Evolutionary conservation across 352 stramenopile genomes (phyloP), one percentile per base, ranked within the genome.

Genomic region (Phytopythium boreale): DNA sequence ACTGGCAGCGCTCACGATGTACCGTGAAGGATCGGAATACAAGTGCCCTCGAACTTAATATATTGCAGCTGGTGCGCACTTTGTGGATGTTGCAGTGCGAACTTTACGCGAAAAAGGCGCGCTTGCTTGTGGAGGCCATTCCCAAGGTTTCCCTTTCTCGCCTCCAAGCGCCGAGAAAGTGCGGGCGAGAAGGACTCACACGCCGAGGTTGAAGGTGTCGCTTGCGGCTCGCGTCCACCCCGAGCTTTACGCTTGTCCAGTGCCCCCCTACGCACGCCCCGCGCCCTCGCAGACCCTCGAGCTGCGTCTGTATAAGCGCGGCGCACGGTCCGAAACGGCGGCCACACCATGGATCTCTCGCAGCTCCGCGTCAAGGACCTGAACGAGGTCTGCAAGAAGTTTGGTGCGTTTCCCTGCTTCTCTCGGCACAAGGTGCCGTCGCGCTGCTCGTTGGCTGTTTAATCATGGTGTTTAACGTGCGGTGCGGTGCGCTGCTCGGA

Each of bases 341-440:
- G 39, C 14, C 14, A 31, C 52, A 31, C 52, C 37, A 92, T 93
- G 79, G 82, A 93, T 76, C 75, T 92, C 57, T 72, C 79, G 57
- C 76, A 61, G 59, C 66, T 93, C 31, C 84, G 84, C 52, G 77
- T 93, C 26, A 93, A 92, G 60, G 84, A 93, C n/a, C 81, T 93
- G n/a, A 72, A 74, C 10, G 82, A 92, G 50, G 87, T 93, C 60
- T 93, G 84, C 79, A 88, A 88, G 68, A 80, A 75, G 9, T 77
- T 87, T 31, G 79, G 82, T 91, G 56, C 58, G 77, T 81, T n/a
- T 6, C 11, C 11, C 51, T 51, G 10, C 47, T 10, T 36, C 15
- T 12, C 47, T 53, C n/a, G n/a, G n/a, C n/a, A n/a, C n/a, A n/a
- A n/a, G n/a, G n/a, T n/a, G n/a, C n/a, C n/a, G n/a, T n/a, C n/a